Evolutionary conservation across 2,329 filamentous ascomycete genomes (phyloP).

Genomic region (Leptodontidium sp.): DNA sequence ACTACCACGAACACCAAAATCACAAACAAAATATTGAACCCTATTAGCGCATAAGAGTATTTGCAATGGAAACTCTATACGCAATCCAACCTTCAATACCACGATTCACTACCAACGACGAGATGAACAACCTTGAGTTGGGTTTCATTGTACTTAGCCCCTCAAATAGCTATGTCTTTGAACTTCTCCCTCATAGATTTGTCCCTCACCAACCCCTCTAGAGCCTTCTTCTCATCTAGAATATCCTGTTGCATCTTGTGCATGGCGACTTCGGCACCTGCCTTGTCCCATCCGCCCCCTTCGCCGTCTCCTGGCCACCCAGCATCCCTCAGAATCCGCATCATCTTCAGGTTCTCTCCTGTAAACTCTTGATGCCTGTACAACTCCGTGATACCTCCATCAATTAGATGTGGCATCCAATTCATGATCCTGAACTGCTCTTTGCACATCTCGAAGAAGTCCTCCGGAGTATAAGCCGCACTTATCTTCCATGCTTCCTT

Average conservation of each 20-base stretch:
- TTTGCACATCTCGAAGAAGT: conserved; percentile 7
- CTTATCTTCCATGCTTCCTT: background rate
- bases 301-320: background rate
- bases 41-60: too few species aligned
- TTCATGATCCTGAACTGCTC: conserved; percentile 9
- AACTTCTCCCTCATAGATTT: background rate
- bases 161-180: background rate
- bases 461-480: background rate
- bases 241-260: too few species aligned
- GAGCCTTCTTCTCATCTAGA: background rate
- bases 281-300: background rate
- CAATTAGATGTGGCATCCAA: background rate
- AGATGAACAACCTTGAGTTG: too few species aligned
- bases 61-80: too few species aligned
- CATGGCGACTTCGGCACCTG: background rate
- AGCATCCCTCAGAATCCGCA: background rate
- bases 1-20: too few species aligned
- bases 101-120: too few species aligned
- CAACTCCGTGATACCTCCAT: background rate
- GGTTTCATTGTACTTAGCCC: too few species aligned
- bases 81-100: too few species aligned
- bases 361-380: background rate
- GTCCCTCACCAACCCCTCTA: background rate
- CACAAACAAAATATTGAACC: too few species aligned
- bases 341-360: background rate